Evolutionary conservation across 2,329 filamentous ascomycete species (phyloP).

Genomic region (Triangularia verruculosa): DNA sequence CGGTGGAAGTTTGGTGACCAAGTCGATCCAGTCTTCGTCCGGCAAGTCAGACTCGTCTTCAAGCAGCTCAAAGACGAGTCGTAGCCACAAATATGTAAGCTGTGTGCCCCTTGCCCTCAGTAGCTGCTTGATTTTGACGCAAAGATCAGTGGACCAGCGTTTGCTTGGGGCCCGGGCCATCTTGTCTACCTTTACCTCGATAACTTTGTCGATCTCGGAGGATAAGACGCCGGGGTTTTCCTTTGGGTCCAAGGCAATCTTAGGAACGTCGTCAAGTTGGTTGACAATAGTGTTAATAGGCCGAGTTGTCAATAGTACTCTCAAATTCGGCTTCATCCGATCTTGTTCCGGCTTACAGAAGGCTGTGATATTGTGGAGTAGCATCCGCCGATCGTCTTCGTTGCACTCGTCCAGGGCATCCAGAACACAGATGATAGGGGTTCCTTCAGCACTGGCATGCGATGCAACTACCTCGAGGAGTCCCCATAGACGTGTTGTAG

Average conservation of each 20-base stretch:
- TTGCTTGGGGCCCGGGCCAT: background rate
- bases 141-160: background rate
- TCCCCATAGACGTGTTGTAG: background rate
- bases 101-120: background rate
- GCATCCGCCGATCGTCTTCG: background rate
- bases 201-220: too few species aligned
- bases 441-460: background rate
- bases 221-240: too few species aligned
- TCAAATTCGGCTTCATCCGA: background rate
- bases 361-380: background rate
- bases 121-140: background rate
- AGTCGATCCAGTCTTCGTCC: background rate
- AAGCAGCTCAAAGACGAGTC: background rate
- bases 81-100: background rate
- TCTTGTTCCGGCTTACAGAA: background rate
- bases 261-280: too few species aligned
- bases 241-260: too few species aligned
- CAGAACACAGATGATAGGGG: background rate
- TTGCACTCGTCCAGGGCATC: background rate
- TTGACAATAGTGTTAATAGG: too few species aligned
- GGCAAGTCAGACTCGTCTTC: background rate
- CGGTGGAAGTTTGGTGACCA: background rate
- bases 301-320: background rate
- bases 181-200: background rate
- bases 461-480: background rate